A percentile compares a stretch with the other conserved stretches of the same genome.
These are phyloP conservation scores for Eucalyptus grandis DNA, from an alignment of 345 rosid genomes.

Conservation along the genomic window DNA sequence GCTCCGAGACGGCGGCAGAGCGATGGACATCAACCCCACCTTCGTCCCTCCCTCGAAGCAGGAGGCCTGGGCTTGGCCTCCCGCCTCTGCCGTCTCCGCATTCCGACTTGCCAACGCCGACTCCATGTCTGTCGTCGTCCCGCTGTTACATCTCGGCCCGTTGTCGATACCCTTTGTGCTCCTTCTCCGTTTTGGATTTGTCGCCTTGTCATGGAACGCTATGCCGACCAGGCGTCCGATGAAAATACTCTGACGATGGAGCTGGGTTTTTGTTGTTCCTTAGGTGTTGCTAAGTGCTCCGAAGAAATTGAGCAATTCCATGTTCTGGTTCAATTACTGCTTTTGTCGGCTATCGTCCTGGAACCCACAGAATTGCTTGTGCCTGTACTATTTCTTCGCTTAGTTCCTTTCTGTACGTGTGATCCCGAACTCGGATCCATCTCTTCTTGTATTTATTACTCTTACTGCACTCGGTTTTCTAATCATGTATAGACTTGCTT, in stretches of 20 bases:
- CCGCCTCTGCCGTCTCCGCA: too few relatives aligned
- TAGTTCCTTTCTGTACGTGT: background rate
- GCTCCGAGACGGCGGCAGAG: too few relatives aligned
- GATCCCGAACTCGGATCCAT: background rate
- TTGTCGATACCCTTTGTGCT: too few relatives aligned
- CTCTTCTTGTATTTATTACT: too few relatives aligned
- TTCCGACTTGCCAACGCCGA: too few relatives aligned
- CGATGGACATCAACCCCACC: too few relatives aligned
- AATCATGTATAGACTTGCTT: too few relatives aligned
- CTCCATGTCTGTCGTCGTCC: too few relatives aligned
- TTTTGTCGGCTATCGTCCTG: background rate
- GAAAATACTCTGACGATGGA: background rate
- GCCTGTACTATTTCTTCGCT: background rate
- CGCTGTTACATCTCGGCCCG: too few relatives aligned
- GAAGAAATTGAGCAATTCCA: background rate
- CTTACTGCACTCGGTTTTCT: background rate
- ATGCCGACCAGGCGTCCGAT: background rate
- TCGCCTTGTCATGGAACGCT: background rate
- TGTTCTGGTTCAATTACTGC: background rate
- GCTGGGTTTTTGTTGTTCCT: background rate
- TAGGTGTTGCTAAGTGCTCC: background rate
- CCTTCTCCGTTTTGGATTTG: too few relatives aligned
- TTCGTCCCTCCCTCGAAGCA: too few relatives aligned
- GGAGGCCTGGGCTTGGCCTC: too few relatives aligned
- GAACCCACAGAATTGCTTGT: background rate